A percentile compares a stretch with the other conserved stretches of the same genome.
Evolutionary conservation across 306 rosid genomes (phyloP).

Genomic region (Quercus mongolica): DNA sequence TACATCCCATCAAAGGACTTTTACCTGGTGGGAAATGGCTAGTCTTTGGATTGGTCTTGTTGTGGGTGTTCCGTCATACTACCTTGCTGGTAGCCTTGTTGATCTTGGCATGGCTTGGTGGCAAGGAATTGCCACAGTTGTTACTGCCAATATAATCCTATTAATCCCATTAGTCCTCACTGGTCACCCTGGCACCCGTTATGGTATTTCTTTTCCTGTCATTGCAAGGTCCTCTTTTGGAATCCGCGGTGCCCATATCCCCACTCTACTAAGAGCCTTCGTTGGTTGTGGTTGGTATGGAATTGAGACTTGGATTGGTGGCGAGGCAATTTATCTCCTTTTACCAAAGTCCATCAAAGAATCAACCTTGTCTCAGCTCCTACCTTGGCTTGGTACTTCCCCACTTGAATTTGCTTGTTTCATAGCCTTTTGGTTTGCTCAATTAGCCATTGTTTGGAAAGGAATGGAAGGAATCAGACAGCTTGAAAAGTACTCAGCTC

Average conservation of each 20-base stretch:
- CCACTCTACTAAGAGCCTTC: conserved; percentile 71
- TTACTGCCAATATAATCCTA: conserved; percentile 55
- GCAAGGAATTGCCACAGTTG: conserved; percentile 89
- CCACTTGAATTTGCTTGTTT: conserved; percentile 78
- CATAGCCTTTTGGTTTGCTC: conserved; percentile 57
- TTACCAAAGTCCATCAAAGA: conserved; percentile 49
- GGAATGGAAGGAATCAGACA: conserved; percentile 83
- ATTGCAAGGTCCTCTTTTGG: conserved; percentile 86
- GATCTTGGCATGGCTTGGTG: conserved; percentile 99
- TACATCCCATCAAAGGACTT: conserved; percentile 40
- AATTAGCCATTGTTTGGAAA: conserved; percentile 59
- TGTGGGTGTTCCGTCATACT: conserved; percentile 86
- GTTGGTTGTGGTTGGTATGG: conserved; percentile 99
- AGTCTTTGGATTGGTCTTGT: conserved; percentile 82
- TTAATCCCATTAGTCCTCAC: conserved; percentile 61
- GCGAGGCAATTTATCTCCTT: conserved; percentile 81
- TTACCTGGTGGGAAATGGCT: conserved; percentile 69
- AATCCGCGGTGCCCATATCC: conserved; percentile 77
- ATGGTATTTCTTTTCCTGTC: conserved; percentile 86
- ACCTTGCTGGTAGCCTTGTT: conserved; percentile 84
- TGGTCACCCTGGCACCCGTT: conserved; percentile 76
- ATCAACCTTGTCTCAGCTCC: conserved; percentile 21
- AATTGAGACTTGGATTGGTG: conserved; percentile 93
- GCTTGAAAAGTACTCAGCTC: conserved; percentile 87
- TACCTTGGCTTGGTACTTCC: conserved; percentile 85